Conservation (phyloP, 805 yeast genomes). For the Cephaloascus albidus region DNA sequence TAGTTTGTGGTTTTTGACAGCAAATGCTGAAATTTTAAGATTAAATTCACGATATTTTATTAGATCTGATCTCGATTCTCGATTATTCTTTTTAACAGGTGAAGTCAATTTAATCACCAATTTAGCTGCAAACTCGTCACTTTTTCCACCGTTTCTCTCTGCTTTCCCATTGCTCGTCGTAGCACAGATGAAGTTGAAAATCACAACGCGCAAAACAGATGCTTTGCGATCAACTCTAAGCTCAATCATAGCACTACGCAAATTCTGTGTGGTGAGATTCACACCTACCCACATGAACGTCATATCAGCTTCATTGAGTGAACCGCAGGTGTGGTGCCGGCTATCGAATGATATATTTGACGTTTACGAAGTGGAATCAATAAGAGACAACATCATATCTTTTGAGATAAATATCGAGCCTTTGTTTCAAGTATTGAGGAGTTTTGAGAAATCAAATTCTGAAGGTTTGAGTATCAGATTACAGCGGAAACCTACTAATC, state of each 20-base stretch:
- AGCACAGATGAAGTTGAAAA: slow-evolving; percentile 19
- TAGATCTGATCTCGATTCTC: too few relatives aligned
- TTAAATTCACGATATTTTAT: too few relatives aligned
- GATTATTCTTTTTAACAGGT: too few relatives aligned
- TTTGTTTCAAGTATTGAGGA: slow-evolving; percentile 45
- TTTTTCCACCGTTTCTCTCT: too few relatives aligned
- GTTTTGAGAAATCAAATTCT: slow-evolving; percentile 44
- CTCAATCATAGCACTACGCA: slow-evolving; percentile 43
- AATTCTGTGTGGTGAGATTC: slow-evolving; percentile 48
- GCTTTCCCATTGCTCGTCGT: too few relatives aligned
- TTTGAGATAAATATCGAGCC: slow-evolving; percentile 58
- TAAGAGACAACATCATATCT: slow-evolving; percentile 43
- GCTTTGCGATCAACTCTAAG: slow-evolving; percentile 28
- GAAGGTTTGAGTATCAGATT: slow-evolving; percentile 42
- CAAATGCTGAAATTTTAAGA: too few relatives aligned
- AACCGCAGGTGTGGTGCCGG: slow-evolving; percentile 66
- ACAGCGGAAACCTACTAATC: slow-evolving; percentile 30
- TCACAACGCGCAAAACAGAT: slow-evolving; percentile 14
- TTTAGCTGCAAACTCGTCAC: too few relatives aligned
- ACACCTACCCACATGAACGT: slow-evolving; percentile 38
- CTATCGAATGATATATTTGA: slow-evolving; percentile 37
- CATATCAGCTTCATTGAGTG: slow-evolving; percentile 41
- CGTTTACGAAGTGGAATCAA: slow-evolving; percentile 39
- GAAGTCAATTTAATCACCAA: too few relatives aligned
- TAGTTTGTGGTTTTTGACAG: too few relatives aligned